A percentile compares a stretch with the other conserved stretches of the same genome.
Evolutionary conservation across 75 land plant genomes (phyloP).

Genomic region (Azolla pinnata): DNA sequence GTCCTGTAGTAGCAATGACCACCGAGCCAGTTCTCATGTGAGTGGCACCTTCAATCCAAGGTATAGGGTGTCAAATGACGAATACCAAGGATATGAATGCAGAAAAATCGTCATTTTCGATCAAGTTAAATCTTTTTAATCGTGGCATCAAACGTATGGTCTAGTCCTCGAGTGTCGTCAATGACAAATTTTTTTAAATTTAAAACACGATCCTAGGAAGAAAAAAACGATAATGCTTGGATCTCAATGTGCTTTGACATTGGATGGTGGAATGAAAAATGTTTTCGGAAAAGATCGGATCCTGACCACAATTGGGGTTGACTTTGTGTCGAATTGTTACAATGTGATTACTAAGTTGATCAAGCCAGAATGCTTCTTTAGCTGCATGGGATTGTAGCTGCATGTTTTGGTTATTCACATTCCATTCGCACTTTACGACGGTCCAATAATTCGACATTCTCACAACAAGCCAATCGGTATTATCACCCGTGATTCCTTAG

Average conservation of each 20-base stretch:
- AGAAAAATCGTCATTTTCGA: not conserved
- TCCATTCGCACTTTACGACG: too few species aligned
- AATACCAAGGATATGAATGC: too few species aligned
- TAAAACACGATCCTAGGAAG: not conserved
- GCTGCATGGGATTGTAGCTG: too few species aligned
- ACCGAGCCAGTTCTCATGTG: not conserved
- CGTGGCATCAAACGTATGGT: not conserved
- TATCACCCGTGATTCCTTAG: too few species aligned
- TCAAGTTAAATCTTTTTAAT: not conserved
- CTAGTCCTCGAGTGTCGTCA: not conserved
- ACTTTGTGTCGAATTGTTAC: not conserved
- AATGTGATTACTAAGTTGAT: slow-evolving; percentile 1
- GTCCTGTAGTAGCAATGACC: not conserved
- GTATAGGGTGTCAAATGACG: too few species aligned
- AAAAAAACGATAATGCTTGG: not conserved
- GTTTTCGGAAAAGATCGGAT: not conserved
- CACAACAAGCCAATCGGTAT: too few species aligned
- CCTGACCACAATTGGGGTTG: not conserved
- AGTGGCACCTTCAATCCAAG: not conserved
- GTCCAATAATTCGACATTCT: too few species aligned
- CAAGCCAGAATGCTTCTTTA: too few species aligned
- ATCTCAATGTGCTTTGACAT: not conserved
- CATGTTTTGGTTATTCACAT: too few species aligned
- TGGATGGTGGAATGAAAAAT: not conserved
- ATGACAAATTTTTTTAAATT: not conserved